Conservation (phyloP, 139 green algal species). For the Picocystis salinarum region DNA sequence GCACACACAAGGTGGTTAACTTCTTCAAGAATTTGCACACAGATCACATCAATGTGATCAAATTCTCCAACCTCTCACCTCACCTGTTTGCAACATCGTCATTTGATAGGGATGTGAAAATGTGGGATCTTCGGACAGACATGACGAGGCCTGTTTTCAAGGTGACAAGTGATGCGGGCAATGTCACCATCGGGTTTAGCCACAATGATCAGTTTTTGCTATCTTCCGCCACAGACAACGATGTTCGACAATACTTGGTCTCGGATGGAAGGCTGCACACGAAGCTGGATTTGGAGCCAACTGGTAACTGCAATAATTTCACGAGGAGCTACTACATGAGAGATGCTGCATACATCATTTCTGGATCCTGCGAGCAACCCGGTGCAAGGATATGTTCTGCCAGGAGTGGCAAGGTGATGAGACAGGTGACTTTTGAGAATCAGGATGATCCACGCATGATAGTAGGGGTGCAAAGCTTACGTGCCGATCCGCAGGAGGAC, state of each 20-base stretch:
- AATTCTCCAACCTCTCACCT: slow-evolving; percentile 16
- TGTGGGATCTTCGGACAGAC: slow-evolving; percentile 9
- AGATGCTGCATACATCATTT: slow-evolving; percentile 14
- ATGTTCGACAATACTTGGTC: slow-evolving; percentile 15
- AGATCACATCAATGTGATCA: slow-evolving; percentile 22
- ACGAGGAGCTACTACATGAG: slow-evolving; percentile 18
- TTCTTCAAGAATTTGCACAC: slow-evolving; percentile 7
- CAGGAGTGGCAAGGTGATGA: slow-evolving; percentile 9
- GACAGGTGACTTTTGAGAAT: no score
- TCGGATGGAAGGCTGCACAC: slow-evolving; percentile 11
- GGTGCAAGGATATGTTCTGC: slow-evolving; percentile 13
- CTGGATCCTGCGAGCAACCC: slow-evolving; percentile 15
- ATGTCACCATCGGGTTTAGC: slow-evolving; percentile 21
- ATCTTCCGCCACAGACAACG: slow-evolving; percentile 13
- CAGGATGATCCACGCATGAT: no score
- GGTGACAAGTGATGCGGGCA: slow-evolving; percentile 4
- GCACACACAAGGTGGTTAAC: no score
- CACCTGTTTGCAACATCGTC: slow-evolving; percentile 12
- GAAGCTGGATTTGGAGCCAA: slow-evolving; percentile 8
- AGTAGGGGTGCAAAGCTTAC: no score
- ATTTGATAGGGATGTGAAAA: slow-evolving; percentile 17
- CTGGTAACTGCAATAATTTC: slow-evolving; percentile 15
- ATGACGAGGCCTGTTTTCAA: slow-evolving; percentile 10
- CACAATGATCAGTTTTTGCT: slow-evolving; percentile 15
- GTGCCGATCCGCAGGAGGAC: no score